Base-by-base conservation (phyloP, 371 early-diverging fungal species). In the Mortierella sp. region DNA sequence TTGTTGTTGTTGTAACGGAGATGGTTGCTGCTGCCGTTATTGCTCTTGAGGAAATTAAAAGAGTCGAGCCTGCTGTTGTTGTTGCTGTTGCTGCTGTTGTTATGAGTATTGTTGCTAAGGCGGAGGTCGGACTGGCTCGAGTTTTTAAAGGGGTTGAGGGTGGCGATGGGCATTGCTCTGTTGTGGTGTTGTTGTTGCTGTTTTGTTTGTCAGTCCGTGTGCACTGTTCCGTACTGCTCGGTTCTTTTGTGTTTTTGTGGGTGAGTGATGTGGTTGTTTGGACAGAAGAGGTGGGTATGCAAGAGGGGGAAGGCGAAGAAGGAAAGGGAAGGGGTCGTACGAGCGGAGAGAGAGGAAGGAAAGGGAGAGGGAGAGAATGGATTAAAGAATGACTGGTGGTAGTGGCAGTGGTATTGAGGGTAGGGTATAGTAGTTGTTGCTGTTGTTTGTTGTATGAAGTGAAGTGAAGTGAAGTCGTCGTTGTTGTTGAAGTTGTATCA, bases 1-100 rank as follows among this genome's bases (percentile, higher is more conserved):
- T 43, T 74, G 58, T 44, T 74, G 32, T 27, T 46, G 48, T 73
- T 38, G 78, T n/a, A 32, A 29, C 55, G 78, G 78, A 74, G 70
- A 73, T 78, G n/a, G 58, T 48, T 38, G 48, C 68, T 65, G 65
- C 65, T 48, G 68, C 48, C 21, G 71, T 43, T 44, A 54, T 77
- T 65, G 65, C 24, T 65, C 51, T 49, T 58, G 4, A 48, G 60
- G n/a, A 60, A 48, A 58, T 12, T 60, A 51, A 49, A 44, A 18
- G 32, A 51, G n/a, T 49, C 65, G 65, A 65, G 65, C 38, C 65
- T 77, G 41, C 32, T 58, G 58, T 48, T 71, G 63, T 38, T 60
- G 71, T 21, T 60, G 48, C 38, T 58, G n/a, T 38, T 38, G n/a
- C 60, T 65, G 11, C 5, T 32, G 27, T 18, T 74, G 63, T 46